A percentile compares a stretch with the other conserved stretches of the same genome.
phyloP scores from a whole-genome alignment of 495 filamentous ascomycete genomes.

The Ramalina intermedia region DNA sequence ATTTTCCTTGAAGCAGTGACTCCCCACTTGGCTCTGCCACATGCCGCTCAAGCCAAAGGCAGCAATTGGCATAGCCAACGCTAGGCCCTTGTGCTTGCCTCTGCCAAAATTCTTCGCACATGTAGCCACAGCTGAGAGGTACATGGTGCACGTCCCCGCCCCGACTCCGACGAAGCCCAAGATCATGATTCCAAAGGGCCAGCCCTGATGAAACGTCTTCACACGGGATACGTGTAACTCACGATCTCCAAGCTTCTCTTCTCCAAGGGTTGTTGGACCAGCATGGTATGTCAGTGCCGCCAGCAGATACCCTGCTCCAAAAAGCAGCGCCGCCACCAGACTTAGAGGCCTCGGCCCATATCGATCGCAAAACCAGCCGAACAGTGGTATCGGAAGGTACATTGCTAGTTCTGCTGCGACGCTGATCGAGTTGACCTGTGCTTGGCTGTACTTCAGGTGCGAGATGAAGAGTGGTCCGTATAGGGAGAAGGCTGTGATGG shows the following conservation, averaged over 20 bases:
- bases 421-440: slow-evolving; percentile 77
- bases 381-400: slow-evolving; percentile 79
- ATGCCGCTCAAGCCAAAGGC: slow-evolving; percentile 85
- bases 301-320: slow-evolving; percentile 68
- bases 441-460: slow-evolving; percentile 70
- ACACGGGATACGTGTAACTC: neutral
- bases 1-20: slow-evolving; percentile 44
- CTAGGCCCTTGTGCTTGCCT: slow-evolving; percentile 74
- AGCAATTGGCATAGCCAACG: slow-evolving; percentile 81
- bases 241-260: slow-evolving; percentile 4
- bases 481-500: slow-evolving; percentile 75
- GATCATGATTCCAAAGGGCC: slow-evolving; percentile 72
- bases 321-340: slow-evolving; percentile 53
- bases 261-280: slow-evolving; percentile 39
- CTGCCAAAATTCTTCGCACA: slow-evolving; percentile 95
- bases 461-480: slow-evolving; percentile 82
- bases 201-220: slow-evolving; percentile 21
- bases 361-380: slow-evolving; percentile 83
- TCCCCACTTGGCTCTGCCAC: slow-evolving; percentile 86
- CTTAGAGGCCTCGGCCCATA: slow-evolving; percentile 63
- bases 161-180: slow-evolving; percentile 69
- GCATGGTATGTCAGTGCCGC: slow-evolving; percentile 65
- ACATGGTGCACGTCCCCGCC: slow-evolving; percentile 72
- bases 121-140: slow-evolving; percentile 73
- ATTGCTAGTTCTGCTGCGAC: slow-evolving; percentile 72